Evolutionary conservation across 441 rosid species (phyloP).

Genomic region (Pelargonium myrrhifolium): DNA sequence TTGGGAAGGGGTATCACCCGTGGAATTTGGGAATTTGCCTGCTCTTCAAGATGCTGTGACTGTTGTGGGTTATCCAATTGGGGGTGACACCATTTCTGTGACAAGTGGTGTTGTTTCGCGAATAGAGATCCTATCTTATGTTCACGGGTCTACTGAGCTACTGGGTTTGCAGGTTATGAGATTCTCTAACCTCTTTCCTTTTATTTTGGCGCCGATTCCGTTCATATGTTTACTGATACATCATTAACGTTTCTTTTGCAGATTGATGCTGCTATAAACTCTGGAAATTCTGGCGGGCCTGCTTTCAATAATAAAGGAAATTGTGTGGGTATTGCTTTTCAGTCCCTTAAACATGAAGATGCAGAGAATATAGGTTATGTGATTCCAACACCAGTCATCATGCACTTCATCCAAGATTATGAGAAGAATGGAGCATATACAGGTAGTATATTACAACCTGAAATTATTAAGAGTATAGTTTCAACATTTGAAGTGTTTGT

Average conservation of each 20-base stretch:
- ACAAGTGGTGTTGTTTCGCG: slow-evolving; percentile 96
- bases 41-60: slow-evolving; percentile 96
- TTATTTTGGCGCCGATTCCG: not conserved
- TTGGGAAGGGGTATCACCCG: slow-evolving; percentile 81
- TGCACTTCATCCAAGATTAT: slow-evolving; percentile 80
- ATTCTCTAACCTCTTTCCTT: not conserved
- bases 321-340: slow-evolving; percentile 96
- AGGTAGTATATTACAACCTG: slow-evolving; percentile 30
- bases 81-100: slow-evolving; percentile 92
- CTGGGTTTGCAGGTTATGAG: slow-evolving; percentile 60
- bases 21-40: slow-evolving; percentile 85
- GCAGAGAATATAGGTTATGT: slow-evolving; percentile 92
- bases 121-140: slow-evolving; percentile 78
- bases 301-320: slow-evolving; percentile 82
- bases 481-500: not conserved
- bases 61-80: slow-evolving; percentile 92
- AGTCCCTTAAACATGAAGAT: slow-evolving; percentile 85
- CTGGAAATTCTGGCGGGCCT: slow-evolving; percentile 96
- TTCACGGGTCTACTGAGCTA: slow-evolving; percentile 81
- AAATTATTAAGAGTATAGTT: too few relatives aligned
- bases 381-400: slow-evolving; percentile 90
- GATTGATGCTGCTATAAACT: too few relatives aligned
- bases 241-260: slow-evolving; percentile 29
- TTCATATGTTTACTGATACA: not conserved
- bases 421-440: slow-evolving; percentile 81